phyloP scores from a whole-genome alignment of 768 basidiomycete species.

The Termitomyces sp. region DNA sequence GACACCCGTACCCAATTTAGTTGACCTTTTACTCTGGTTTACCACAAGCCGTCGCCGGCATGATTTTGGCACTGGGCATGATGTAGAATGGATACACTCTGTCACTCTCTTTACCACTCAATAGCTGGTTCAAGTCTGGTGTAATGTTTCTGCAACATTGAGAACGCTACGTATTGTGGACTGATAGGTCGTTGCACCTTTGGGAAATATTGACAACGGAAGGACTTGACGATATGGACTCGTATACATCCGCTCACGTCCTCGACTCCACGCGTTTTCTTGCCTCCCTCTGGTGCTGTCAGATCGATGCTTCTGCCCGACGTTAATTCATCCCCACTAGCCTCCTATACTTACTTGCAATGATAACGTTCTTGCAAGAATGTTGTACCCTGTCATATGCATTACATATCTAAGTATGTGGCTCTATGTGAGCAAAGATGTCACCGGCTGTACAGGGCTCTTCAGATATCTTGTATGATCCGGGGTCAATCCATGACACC shows the following conservation, averaged over 20 bases:
- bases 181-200: neutral
- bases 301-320: constrained; percentile 1
- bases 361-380: neutral
- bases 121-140: neutral
- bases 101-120: neutral
- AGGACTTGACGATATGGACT: neutral
- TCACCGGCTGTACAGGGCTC: neutral
- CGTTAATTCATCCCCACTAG: neutral
- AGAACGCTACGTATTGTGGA: neutral
- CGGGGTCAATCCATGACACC: neutral
- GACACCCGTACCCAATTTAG: neutral
- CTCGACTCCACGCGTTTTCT: neutral
- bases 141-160: neutral
- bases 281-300: constrained; percentile 12
- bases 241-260: neutral
- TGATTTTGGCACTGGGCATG: neutral
- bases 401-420: neutral
- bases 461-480: neutral
- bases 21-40: neutral
- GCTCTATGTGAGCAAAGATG: neutral
- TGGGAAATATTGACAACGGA: neutral
- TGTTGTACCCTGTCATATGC: neutral
- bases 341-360: neutral
- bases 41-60: neutral
- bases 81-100: neutral